These are phyloP conservation scores for Pseudonitzschia multiseries DNA, from an alignment of 108 stramenopile genomes.

Conservation along the genomic window DNA sequence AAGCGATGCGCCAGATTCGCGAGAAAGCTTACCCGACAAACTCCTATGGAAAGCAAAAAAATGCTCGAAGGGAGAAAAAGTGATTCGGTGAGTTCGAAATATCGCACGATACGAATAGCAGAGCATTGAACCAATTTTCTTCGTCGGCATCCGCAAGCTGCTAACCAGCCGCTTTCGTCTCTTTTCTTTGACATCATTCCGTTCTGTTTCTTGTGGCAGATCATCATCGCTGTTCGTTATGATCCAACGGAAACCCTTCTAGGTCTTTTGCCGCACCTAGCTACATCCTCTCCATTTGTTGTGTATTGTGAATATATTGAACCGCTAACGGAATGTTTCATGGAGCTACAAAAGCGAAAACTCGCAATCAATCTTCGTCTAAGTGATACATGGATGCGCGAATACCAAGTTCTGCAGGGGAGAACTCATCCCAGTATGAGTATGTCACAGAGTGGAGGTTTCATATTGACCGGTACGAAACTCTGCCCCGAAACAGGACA, in stretches of 20 bases:
- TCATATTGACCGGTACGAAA: conserved; percentile 83
- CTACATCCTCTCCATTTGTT: conserved; percentile 84
- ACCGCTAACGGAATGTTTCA: conserved; percentile 78
- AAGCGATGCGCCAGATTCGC: conserved; percentile 76
- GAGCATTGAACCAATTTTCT: not conserved
- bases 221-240: conserved; percentile 73
- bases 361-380: conserved; percentile 84
- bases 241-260: conserved; percentile 68
- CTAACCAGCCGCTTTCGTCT: not conserved
- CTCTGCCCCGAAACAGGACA: conserved; percentile 70
- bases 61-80: conserved; percentile 49
- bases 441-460: conserved; percentile 89
- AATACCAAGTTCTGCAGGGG: conserved; percentile 86
- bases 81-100: conserved; percentile 41
- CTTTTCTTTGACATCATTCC: not conserved
- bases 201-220: not conserved
- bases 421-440: conserved; percentile 91
- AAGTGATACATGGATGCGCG: conserved; percentile 87
- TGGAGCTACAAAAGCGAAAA: conserved; percentile 62
- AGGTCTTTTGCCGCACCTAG: conserved; percentile 70
- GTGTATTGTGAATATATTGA: conserved; percentile 87
- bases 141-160: not conserved
- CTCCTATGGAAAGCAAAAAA: conserved; percentile 53
- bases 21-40: conserved; percentile 70
- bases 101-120: not conserved